Base-by-base conservation (phyloP, 345 rosid species). In the Brassica rapa region DNA sequence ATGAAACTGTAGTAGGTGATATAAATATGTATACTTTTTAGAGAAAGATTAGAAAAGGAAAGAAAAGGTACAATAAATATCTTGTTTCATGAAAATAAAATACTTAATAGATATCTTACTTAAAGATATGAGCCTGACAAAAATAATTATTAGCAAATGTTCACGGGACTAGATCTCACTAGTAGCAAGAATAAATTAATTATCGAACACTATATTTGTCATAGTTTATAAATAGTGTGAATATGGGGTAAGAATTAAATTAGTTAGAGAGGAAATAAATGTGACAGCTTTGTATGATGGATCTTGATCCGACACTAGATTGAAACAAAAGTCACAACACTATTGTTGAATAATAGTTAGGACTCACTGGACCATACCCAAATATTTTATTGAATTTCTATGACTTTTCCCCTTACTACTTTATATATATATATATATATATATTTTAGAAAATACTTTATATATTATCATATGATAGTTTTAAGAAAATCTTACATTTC, bases 401-500 rank as follows among this genome's bases (percentile, higher is more conserved):
- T 68, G 66, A 61, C 59, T 67, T 51, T 57, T 53, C 12, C 7
- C 37, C 23, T 6, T 68, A 10, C 4, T 19, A 33, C 59, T 41
- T 41, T 53, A 51, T 51, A 51, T 15, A 37, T 33, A 8, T 37
- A 5, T 33, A 5, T 1, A 33, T 6, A 33, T 37, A 4, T 30
- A 4, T 30, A 37, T 35, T 32, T 32, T 32, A 5, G 8, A 7
- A 39, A 39, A 8, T 37, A 33, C 21, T 51, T 51, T n/a, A 53
- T 53, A 53, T 16, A 15, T 53, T 30, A 55, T 39, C 43, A 76
- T 66, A 66, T 60, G 16, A 12, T 27, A 23, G n/a, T 23, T 66
- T 16, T 3, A 15, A 35, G 16, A 62, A 3, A 11, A 53, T 15
- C 97, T 43, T 83, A 93, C 98, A 84, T 88, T 62, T 87, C 89